These are phyloP conservation scores for Aspergillus nomiae DNA, from an alignment of 2,329 filamentous ascomycete species.

Conservation along the genomic window DNA sequence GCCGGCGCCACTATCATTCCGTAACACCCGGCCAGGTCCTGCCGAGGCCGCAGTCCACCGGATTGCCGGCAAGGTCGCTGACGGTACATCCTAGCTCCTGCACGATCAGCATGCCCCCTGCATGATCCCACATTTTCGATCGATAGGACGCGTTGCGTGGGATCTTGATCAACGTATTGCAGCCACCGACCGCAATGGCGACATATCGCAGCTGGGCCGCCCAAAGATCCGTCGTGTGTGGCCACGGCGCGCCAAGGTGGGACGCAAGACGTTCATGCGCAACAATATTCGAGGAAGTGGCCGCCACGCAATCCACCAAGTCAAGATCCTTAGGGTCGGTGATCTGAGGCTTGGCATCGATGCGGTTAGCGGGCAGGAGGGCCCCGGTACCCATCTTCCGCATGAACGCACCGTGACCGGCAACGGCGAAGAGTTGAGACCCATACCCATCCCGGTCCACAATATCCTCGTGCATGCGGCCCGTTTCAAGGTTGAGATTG, in stretches of 20 bases:
- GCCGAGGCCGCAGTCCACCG: slow-evolving; percentile 51
- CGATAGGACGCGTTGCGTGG: slow-evolving; percentile 46
- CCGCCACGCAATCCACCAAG: slow-evolving; percentile 49
- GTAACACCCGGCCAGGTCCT: slow-evolving; percentile 42
- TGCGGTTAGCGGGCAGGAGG: slow-evolving; percentile 35
- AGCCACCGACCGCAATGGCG: slow-evolving; percentile 52
- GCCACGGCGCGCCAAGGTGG: slow-evolving; percentile 48
- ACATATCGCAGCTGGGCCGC: slow-evolving; percentile 58
- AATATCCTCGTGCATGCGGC: slow-evolving; percentile 38
- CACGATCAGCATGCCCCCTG: slow-evolving; percentile 55
- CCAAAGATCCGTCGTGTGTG: slow-evolving; percentile 52
- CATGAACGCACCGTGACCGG: slow-evolving; percentile 47
- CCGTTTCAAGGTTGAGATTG: slow-evolving; percentile 54
- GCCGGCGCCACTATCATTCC: slow-evolving; percentile 46
- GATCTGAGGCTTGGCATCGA: slow-evolving; percentile 31
- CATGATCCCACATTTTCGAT: slow-evolving; percentile 59
- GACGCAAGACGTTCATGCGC: slow-evolving; percentile 42
- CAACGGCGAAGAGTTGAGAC: slow-evolving; percentile 53
- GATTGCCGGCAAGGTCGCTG: slow-evolving; percentile 53
- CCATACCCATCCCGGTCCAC: slow-evolving; percentile 51
- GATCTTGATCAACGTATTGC: slow-evolving; percentile 53
- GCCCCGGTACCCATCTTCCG: slow-evolving; percentile 38
- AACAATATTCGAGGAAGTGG: slow-evolving; percentile 42
- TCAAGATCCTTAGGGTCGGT: slow-evolving; percentile 36
- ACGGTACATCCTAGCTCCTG: slow-evolving; percentile 54